Evolutionary conservation across 306 rosid genomes (phyloP), one percentile per base, ranked within the genome.

Genomic region (Fagus crenata): DNA sequence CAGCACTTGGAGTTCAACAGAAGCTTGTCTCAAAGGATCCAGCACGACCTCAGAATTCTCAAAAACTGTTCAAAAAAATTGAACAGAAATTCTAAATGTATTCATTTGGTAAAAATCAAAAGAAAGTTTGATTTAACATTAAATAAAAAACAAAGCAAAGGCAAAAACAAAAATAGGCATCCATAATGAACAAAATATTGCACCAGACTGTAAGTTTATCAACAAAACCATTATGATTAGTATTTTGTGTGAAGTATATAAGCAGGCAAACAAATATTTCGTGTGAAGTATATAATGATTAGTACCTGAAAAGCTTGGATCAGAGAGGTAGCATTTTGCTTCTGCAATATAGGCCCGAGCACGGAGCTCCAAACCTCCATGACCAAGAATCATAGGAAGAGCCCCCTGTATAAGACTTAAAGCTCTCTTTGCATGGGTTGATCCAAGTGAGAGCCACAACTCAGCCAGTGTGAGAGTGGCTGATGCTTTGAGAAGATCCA

Each of bases 401-500:
- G 96, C 93, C 74, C 96, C 97, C 65, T 92, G 97, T 70, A 95
- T 46, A 58, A 95, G 98, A 85, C 86, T 87, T 67, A 92, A 82
- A 75, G 98, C 97, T 88, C 92, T 87, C 81, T 90, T 88, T 33
- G 97, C 93, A 84, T 90, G 97, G 84, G 79, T 85, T 83, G 96
- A 87, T 85, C 98, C 98, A 81, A 95, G 92, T 49, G 91, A 87
- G 43, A 95, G 97, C 97, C 97, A 95, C 78, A 95, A 72, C 86
- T 95, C 98, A 63, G 97, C 95, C 49, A 95, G 85, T 35, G 93
- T 89, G 78, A 89, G 92, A 61, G 94, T 89, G 76, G 97, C 93
- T 33, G 98, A 95, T 71, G 98, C 98, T 85, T 87, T 92, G 75
- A 95, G 96, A 81, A 95, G 98, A 87, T 95, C 98, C 78, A 95